phyloP scores from a whole-genome alignment of 768 basidiomycete genomes.

The Termitomyces sp. region DNA sequence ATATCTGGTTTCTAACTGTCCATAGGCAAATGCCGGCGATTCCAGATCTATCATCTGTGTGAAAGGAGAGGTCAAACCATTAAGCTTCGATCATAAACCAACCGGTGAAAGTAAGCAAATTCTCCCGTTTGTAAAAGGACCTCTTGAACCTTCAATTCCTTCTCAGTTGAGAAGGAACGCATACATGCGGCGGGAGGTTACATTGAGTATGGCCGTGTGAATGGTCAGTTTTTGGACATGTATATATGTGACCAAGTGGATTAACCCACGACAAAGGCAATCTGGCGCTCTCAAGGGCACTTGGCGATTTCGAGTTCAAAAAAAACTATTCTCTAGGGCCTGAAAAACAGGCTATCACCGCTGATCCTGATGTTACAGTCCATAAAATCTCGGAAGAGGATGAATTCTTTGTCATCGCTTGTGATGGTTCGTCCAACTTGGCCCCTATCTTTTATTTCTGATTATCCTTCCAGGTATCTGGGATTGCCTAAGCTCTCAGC shows the following conservation, averaged over 20 bases:
- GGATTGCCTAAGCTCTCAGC: slow-evolving; percentile 94
- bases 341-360: slow-evolving; percentile 92
- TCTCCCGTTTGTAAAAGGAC: background rate
- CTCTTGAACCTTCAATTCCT: slow-evolving; percentile 3
- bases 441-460: slow-evolving; percentile 1
- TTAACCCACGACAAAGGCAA: slow-evolving; percentile 55
- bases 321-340: slow-evolving; percentile 78
- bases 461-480: slow-evolving; percentile 75
- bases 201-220: slow-evolving; percentile 94
- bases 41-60: slow-evolving; percentile 85
- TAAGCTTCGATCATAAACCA: slow-evolving; percentile 97
- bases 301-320: slow-evolving; percentile 99
- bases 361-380: slow-evolving; percentile 84
- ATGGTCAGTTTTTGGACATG: slow-evolving; percentile 49
- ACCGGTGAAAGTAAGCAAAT: slow-evolving; percentile 64
- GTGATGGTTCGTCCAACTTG: slow-evolving; percentile 66
- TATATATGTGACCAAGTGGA: background rate
- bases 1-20: slow-evolving; percentile 11
- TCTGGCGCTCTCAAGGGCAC: slow-evolving; percentile 87
- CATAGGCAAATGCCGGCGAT: slow-evolving; percentile 95
- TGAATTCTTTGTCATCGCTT: slow-evolving; percentile 95
- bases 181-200: slow-evolving; percentile 92
- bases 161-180: slow-evolving; percentile 75
- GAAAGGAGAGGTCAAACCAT: slow-evolving; percentile 79
- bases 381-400: slow-evolving; percentile 86